phyloP scores from a whole-genome alignment of 176 grass and related monocot genomes.

The Bonia amplexicaulis region DNA sequence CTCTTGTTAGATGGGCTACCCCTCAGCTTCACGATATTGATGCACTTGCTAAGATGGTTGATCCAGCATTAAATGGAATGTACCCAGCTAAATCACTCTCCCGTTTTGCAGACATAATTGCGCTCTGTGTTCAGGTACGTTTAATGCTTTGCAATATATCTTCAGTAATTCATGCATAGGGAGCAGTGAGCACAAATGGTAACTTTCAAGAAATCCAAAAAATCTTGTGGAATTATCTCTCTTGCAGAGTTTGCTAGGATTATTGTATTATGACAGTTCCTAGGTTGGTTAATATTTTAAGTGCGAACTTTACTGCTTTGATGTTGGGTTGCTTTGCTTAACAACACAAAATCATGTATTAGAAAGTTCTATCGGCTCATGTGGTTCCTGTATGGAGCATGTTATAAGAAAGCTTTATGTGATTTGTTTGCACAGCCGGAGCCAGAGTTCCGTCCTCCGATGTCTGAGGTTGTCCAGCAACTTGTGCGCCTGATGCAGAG shows the following conservation, averaged over 20 bases:
- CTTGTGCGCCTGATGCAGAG: conserved; percentile 86
- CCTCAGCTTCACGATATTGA: conserved; percentile 99
- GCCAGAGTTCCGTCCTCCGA: conserved; percentile 91
- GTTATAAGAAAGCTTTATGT: neutral
- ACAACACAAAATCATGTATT: neutral
- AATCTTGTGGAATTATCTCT: neutral
- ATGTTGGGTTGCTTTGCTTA: neutral
- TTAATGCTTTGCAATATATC: neutral
- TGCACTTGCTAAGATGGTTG: conserved; percentile 94
- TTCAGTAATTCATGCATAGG: conserved; percentile 1
- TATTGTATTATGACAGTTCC: neutral
- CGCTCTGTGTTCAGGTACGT: conserved; percentile 86
- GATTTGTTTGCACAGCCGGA: conserved; percentile 53
- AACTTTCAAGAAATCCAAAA: neutral
- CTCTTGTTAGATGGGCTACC: conserved; percentile 93
- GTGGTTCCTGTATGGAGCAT: neutral
- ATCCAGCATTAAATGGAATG: conserved; percentile 93
- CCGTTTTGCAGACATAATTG: conserved; percentile 93
- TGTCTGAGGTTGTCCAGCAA: conserved; percentile 97
- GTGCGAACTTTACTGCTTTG: neutral
- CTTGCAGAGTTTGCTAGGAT: neutral
- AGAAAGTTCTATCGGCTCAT: neutral
- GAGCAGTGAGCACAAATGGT: conserved; percentile 2
- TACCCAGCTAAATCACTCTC: conserved; percentile 98
- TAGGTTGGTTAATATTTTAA: neutral